Conservation (phyloP, 306 rosid genomes). For the Prunus armeniaca region DNA sequence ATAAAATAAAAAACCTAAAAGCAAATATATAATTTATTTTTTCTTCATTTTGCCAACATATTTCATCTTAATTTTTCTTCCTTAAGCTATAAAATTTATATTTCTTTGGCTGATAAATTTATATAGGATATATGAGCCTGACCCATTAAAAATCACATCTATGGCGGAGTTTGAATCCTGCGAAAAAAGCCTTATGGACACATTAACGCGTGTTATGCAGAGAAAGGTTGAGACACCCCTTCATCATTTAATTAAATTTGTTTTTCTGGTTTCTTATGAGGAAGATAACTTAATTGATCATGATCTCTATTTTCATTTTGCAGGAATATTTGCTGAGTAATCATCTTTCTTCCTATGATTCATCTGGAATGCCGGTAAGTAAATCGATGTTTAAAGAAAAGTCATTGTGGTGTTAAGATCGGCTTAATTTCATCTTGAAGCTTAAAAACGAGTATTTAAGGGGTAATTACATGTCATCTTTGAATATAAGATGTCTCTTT, state of each 20-base stretch:
- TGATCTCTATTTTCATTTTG: conserved; percentile 4
- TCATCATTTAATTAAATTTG: not conserved
- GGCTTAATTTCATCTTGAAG: too few species aligned
- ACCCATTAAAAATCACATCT: conserved; percentile 58
- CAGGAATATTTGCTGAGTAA: conserved; percentile 57
- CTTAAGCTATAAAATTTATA: not conserved
- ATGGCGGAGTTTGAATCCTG: conserved; percentile 57
- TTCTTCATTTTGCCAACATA: not conserved
- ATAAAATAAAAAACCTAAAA: not conserved
- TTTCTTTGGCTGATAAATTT: not conserved
- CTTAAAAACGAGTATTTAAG: too few species aligned
- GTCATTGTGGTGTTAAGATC: too few species aligned
- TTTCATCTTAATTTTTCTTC: not conserved
- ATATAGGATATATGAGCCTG: conserved; percentile 66
- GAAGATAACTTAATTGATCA: not conserved
- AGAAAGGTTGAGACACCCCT: conserved; percentile 57
- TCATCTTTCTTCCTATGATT: conserved; percentile 54
- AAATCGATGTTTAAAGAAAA: too few species aligned
- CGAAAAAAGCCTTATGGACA: conserved; percentile 61
- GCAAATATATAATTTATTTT: not conserved
- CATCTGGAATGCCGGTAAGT: conserved; percentile 53
- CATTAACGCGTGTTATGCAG: conserved; percentile 60
- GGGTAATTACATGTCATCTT: too few species aligned
- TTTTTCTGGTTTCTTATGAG: not conserved
- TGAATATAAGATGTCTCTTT: too few species aligned